Conservation (phyloP, 1,139 yeast species). For the Pichia sp. region DNA sequence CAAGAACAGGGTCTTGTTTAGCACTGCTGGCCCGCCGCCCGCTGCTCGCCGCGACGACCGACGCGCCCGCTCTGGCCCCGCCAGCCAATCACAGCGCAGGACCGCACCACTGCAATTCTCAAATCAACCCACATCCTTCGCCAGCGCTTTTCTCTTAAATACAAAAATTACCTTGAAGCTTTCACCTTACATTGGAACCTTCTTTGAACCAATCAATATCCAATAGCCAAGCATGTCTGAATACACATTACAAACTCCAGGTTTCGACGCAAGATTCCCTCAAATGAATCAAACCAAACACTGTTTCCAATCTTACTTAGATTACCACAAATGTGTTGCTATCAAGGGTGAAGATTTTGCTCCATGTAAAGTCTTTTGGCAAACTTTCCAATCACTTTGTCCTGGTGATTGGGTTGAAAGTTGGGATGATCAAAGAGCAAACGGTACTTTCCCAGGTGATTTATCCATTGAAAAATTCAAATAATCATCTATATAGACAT, state of each 20-base stretch:
- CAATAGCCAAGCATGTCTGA: constrained; percentile 30
- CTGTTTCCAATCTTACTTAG: constrained; percentile 97
- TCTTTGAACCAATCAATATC: not conserved
- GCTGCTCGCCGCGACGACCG: not conserved
- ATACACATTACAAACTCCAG: constrained; percentile 63
- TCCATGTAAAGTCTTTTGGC: constrained; percentile 93
- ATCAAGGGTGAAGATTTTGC: constrained; percentile 98
- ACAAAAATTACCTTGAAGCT: too few relatives aligned
- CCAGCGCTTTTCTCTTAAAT: too few relatives aligned
- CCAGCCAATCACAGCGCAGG: constrained; percentile 12
- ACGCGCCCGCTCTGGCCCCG: not conserved
- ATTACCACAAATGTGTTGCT: constrained; percentile 94
- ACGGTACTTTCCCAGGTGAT: constrained; percentile 66
- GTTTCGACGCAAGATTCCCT: constrained; percentile 92
- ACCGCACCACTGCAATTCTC: not conserved
- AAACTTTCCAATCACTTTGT: constrained; percentile 85
- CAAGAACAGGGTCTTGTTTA: too few relatives aligned
- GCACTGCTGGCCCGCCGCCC: too few relatives aligned
- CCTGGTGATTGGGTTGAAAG: constrained; percentile 89
- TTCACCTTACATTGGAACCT: not conserved
- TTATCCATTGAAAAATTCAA: constrained; percentile 31
- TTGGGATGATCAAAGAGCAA: constrained; percentile 92
- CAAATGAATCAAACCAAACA: constrained; percentile 95
- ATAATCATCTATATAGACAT: constrained; percentile 4
- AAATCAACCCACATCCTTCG: constrained; percentile 3